Evolutionary conservation across 2,329 filamentous ascomycete species (phyloP), one percentile per base, ranked within the genome.

Genomic region (Calonectria pseudoreteaudii): DNA sequence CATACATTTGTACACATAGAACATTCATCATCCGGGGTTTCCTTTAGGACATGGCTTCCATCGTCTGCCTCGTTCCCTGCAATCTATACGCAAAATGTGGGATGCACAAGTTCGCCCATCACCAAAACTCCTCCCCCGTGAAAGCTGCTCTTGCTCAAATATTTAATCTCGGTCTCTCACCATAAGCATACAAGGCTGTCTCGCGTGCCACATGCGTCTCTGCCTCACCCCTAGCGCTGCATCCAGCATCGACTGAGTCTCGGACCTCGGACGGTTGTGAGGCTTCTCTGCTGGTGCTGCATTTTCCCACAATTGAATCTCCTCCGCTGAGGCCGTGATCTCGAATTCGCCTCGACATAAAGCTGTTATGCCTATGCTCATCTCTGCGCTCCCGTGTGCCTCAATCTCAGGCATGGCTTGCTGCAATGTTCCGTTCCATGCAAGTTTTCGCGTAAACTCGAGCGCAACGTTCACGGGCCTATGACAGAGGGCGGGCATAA

Each of bases 361-460:
- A 38, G 93, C 90, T 52, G 94, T 94, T 53, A 96, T 88, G 6
- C 94, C 94, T 5, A 97, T 84, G 1, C 89, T 87, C 28, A 94
- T 87, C 74, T 93, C 90, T 0, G 88, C 87, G n/a, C 85, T 90
- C 56, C 89, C 87, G 6, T 91, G 90, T 0, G 92, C 90, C 8
- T 85, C 84, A 1, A 98, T 82, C 9, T 90, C 81, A 0, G 93
- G 92, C 0, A 98, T 86, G 2, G 91, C 88, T 80, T 93, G 93
- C 85, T 98, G 96, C 71, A 98, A 85, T 36, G 94, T 92, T 1
- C 96, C 96, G 76, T 95, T 96, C 93, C 95, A 97, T 1, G 93
- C 93, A 68, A 98, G 90, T 76, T 95, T 94, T 80, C 94, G 93
- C 52, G 94, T 94, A 70, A 96, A 91, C 82, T 98, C 96, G 20